phyloP scores from a whole-genome alignment of 73 alveolate genomes.

The Stentor coeruleus region DNA sequence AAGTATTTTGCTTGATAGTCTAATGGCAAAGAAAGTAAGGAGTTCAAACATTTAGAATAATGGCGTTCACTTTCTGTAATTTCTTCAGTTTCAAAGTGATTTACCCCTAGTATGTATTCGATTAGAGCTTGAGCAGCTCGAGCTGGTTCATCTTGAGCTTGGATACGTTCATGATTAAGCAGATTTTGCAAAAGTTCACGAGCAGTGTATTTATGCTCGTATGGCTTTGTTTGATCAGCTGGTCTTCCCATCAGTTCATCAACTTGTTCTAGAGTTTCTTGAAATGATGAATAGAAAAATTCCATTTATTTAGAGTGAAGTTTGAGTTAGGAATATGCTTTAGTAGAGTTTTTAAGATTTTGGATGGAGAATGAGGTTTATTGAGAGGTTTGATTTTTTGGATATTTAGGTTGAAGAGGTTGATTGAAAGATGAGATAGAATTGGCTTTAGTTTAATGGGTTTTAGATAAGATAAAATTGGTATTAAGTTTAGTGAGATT shows the following conservation, averaged over 20 bases:
- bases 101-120: slow-evolving; percentile 60
- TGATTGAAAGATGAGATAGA: too few relatives aligned
- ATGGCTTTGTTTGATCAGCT: slow-evolving; percentile 48
- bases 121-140: slow-evolving; percentile 31
- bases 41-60: slow-evolving; percentile 40
- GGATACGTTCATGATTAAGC: slow-evolving; percentile 32
- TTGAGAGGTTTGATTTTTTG: too few relatives aligned
- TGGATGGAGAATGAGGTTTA: too few relatives aligned
- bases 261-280: slow-evolving; percentile 46
- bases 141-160: slow-evolving; percentile 5
- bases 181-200: slow-evolving; percentile 52
- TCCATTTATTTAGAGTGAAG: too few relatives aligned
- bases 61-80: slow-evolving; percentile 52
- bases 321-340: too few relatives aligned
- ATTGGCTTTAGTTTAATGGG: too few relatives aligned
- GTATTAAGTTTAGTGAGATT: too few relatives aligned
- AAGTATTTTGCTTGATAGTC: slow-evolving; percentile 38
- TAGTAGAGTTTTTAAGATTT: too few relatives aligned
- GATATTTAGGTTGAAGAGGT: too few relatives aligned
- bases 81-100: slow-evolving; percentile 78
- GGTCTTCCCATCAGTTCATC: slow-evolving; percentile 38
- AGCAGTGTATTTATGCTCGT: slow-evolving; percentile 63
- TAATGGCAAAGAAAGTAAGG: slow-evolving; percentile 53
- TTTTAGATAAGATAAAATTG: too few relatives aligned
- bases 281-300: slow-evolving; percentile 16